Conservation (phyloP, 176 grass and related monocot species). For the Hordeum marinum region DNA sequence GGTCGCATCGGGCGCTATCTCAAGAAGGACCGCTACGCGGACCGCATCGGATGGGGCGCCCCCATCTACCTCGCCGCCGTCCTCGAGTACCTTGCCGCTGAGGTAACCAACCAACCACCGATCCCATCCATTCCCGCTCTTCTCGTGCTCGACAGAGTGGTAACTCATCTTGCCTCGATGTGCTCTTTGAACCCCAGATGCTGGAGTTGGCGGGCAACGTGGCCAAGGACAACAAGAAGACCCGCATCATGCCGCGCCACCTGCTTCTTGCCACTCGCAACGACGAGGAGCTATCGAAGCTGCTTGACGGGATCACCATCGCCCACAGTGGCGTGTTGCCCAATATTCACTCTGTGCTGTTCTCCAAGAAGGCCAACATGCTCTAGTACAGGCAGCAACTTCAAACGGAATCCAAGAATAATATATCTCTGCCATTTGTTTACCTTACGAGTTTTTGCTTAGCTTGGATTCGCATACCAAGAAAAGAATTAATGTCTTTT, state of each 20-base stretch:
- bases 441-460: no score
- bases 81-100: conserved; percentile 39
- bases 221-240: conserved; percentile 39
- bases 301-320: conserved; percentile 14
- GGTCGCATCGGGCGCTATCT: conserved; percentile 58
- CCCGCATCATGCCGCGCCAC: conserved; percentile 15
- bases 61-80: conserved; percentile 30
- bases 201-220: conserved; percentile 28
- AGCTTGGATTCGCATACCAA: no score
- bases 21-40: conserved; percentile 42
- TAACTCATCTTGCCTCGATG: not conserved
- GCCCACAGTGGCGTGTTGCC: conserved; percentile 8
- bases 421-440: no score
- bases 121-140: not conserved
- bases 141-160: not conserved
- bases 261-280: conserved; percentile 26
- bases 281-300: conserved; percentile 28
- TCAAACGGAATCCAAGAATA: no score
- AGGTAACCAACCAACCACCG: not conserved
- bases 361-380: not conserved
- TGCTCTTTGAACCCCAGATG: not conserved
- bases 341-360: conserved; percentile 12
- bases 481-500: no score
- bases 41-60: conserved; percentile 26
- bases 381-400: no score